Conservation (phyloP, 2,329 filamentous ascomycete genomes). For the Cadophora gregata region DNA sequence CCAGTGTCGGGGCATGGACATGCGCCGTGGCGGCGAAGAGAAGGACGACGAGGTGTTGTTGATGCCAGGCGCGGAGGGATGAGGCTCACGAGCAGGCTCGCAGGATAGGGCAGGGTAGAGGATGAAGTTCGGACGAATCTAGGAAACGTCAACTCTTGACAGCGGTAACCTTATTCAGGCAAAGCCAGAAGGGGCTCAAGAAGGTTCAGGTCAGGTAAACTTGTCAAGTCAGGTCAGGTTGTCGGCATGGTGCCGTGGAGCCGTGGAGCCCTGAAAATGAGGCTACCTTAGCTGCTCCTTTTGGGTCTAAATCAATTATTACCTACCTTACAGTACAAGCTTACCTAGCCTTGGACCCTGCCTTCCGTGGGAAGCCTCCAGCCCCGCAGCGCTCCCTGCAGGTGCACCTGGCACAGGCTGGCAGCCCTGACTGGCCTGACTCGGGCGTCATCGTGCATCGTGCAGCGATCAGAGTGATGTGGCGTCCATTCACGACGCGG, state of each 20-base stretch:
- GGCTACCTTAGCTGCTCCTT: background rate
- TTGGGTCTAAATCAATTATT: background rate
- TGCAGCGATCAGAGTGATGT: background rate
- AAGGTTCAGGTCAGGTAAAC: too few species aligned
- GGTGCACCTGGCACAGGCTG: too few species aligned
- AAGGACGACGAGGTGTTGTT: background rate
- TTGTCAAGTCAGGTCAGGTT: too few species aligned
- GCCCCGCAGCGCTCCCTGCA: background rate
- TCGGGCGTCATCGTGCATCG: slow-evolving; percentile 1
- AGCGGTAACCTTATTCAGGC: slow-evolving; percentile 2
- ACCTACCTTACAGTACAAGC: too few species aligned
- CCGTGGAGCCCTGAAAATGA: background rate
- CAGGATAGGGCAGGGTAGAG: background rate
- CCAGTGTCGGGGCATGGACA: background rate
- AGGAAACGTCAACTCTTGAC: background rate
- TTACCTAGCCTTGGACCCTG: slow-evolving; percentile 10
- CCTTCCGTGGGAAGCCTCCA: background rate
- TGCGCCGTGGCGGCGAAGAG: background rate
- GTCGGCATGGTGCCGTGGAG: too few species aligned
- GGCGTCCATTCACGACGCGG: background rate
- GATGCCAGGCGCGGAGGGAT: background rate
- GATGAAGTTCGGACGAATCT: background rate
- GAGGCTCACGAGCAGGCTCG: background rate
- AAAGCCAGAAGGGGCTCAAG: background rate
- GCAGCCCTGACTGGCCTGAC: background rate